phyloP scores from a whole-genome alignment of 208 protist genomes.

The Blechomonas ayalai region DNA sequence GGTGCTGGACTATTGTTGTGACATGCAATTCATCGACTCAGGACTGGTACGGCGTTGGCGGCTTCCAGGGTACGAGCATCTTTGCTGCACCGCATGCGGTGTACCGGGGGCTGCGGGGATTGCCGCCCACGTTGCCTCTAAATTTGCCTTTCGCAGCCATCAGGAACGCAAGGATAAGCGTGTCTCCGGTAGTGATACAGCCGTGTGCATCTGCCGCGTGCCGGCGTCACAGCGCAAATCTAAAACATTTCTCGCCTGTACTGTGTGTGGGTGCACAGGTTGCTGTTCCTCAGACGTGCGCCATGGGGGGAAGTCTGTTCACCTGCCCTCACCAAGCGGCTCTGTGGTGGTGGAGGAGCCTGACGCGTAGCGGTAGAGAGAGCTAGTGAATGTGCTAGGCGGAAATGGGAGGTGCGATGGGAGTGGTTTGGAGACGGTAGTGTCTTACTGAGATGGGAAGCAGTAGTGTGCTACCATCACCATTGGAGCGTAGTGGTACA shows the following conservation, averaged over 20 bases:
- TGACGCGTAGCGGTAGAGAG: too few relatives aligned
- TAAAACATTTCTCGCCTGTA: slow-evolving; percentile 51
- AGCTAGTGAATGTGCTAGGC: too few relatives aligned
- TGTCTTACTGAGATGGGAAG: too few relatives aligned
- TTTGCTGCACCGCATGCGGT: slow-evolving; percentile 78
- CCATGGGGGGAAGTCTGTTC: slow-evolving; percentile 5
- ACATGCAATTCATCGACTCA: slow-evolving; percentile 81
- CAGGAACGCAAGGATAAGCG: slow-evolving; percentile 19
- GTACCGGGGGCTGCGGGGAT: slow-evolving; percentile 59
- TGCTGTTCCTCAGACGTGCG: slow-evolving; percentile 72
- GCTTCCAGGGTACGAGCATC: slow-evolving; percentile 73
- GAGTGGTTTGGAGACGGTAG: too few relatives aligned
- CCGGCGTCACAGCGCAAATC: slow-evolving; percentile 47
- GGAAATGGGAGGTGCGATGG: too few relatives aligned
- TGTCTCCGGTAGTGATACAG: slow-evolving; percentile 6
- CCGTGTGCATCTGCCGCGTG: slow-evolving; percentile 77
- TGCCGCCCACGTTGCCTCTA: slow-evolving; percentile 32
- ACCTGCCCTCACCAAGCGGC: too few relatives aligned
- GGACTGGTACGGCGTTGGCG: slow-evolving; percentile 68
- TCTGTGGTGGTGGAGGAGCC: too few relatives aligned
- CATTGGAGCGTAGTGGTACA: too few relatives aligned
- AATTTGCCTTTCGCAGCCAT: slow-evolving; percentile 50
- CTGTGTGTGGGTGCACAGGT: slow-evolving; percentile 69
- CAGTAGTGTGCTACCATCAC: too few relatives aligned
- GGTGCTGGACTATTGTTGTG: slow-evolving; percentile 79